phyloP scores from a whole-genome alignment of 495 filamentous ascomycete genomes.

The Lophiotrema nucula region DNA sequence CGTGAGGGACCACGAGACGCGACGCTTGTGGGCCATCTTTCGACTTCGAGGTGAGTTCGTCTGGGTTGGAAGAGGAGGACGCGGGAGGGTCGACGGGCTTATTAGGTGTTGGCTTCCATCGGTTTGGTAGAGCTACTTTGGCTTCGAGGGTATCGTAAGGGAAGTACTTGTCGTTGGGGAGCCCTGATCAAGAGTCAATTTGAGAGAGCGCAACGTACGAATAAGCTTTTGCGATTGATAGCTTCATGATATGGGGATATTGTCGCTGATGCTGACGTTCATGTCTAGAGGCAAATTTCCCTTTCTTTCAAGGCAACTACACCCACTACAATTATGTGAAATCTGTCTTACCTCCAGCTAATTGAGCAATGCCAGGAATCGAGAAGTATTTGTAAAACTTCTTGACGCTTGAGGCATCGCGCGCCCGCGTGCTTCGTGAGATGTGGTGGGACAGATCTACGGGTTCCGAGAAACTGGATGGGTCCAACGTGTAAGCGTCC shows the following conservation, averaged over 20 bases:
- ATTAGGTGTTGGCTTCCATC: conserved; percentile 68
- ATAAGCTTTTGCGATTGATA: neutral
- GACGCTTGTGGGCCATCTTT: conserved; percentile 38
- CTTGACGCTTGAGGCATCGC: conserved; percentile 67
- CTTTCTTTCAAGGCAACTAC: no score
- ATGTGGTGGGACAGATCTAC: conserved; percentile 78
- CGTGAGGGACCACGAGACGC: conserved; percentile 70
- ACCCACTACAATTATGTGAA: no score
- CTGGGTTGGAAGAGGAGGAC: conserved; percentile 33
- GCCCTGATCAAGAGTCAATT: conserved; percentile 52
- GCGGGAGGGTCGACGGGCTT: conserved; percentile 48
- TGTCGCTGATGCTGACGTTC: no score
- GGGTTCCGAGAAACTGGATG: conserved; percentile 44
- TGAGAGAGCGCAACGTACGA: neutral
- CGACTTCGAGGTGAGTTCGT: conserved; percentile 28
- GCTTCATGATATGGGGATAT: no score
- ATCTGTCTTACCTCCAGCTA: conserved; percentile 81
- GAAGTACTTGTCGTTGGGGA: conserved; percentile 78
- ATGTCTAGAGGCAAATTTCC: no score
- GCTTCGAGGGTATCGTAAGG: conserved; percentile 89
- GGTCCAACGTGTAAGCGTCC: neutral
- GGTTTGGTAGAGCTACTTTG: conserved; percentile 66
- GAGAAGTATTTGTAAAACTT: conserved; percentile 78
- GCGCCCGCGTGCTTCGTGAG: conserved; percentile 63
- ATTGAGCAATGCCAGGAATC: conserved; percentile 77